A percentile compares a stretch with the other conserved stretches of the same genome.
phyloP scores from a whole-genome alignment of 2,329 filamentous ascomycete genomes.

The Plectosphaerella cucumerina region DNA sequence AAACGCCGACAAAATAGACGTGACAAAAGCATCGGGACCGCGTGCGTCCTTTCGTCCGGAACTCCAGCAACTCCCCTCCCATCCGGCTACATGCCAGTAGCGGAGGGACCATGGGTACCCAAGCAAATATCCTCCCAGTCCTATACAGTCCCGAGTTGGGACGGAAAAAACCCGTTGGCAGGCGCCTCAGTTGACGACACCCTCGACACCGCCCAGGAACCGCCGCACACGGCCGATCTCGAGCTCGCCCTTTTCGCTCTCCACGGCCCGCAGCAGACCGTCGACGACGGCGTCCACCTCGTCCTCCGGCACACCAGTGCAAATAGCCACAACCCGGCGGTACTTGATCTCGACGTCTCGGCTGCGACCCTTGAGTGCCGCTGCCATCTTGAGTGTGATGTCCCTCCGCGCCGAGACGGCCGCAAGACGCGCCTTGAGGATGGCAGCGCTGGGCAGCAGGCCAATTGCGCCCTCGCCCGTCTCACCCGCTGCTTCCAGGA shows the following conservation, averaged over 20 bases:
- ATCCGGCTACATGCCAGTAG: neutral
- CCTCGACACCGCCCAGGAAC: constrained; percentile 76
- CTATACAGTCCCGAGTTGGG: neutral
- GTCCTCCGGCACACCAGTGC: constrained; percentile 72
- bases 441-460: constrained; percentile 52
- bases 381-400: constrained; percentile 62
- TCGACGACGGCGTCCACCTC: constrained; percentile 79
- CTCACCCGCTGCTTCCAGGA: constrained; percentile 39
- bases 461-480: constrained; percentile 27
- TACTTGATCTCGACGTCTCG: constrained; percentile 85
- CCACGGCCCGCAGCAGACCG: constrained; percentile 77
- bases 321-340: constrained; percentile 80
- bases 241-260: constrained; percentile 75
- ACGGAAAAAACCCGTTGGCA: constrained; percentile 1
- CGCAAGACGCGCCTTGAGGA: constrained; percentile 63
- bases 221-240: constrained; percentile 74
- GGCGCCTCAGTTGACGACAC: constrained; percentile 31
- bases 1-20: no score
- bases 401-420: constrained; percentile 69
- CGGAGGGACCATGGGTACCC: neutral
- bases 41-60: no score
- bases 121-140: neutral
- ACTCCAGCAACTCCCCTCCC: no score
- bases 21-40: no score
- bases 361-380: constrained; percentile 70